Percentiles rank a stretch among this genome's conserved stretches.
Evolutionary conservation across 2,329 filamentous ascomycete species (phyloP).

Genomic region (Cytospora piceicola): DNA sequence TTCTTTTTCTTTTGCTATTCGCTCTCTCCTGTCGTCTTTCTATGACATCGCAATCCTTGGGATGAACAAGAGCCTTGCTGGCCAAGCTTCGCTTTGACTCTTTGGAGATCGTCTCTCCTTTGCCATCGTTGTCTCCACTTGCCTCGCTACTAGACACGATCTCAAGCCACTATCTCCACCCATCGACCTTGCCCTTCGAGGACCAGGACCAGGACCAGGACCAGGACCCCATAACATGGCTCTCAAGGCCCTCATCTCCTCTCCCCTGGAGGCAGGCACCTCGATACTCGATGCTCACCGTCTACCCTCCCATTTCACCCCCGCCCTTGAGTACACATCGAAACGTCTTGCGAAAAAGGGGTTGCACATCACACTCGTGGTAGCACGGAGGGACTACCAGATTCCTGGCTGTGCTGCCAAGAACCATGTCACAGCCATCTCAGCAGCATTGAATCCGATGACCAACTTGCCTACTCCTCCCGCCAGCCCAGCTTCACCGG

Average conservation of each 20-base stretch:
- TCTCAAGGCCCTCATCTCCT: constrained; percentile 62
- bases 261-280: constrained; percentile 64
- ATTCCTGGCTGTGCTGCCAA: constrained; percentile 42
- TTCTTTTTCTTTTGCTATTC: not conserved
- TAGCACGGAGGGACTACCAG: constrained; percentile 60
- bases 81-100: constrained; percentile 20
- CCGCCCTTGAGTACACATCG: constrained; percentile 63
- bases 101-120: not conserved
- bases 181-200: not conserved
- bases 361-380: constrained; percentile 61
- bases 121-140: not conserved
- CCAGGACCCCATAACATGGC: constrained; percentile 41
- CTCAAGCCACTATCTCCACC: too few species aligned
- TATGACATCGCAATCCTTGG: constrained; percentile 1
- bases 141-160: not conserved
- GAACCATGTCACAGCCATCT: not conserved
- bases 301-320: constrained; percentile 58
- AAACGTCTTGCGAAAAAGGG: constrained; percentile 58
- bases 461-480: constrained; percentile 31
- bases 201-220: not conserved
- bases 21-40: not conserved
- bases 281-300: constrained; percentile 62
- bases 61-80: constrained; percentile 20
- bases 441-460: not conserved
- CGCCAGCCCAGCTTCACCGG: constrained; percentile 30